A percentile compares a stretch with the other conserved stretches of the same genome.
phyloP scores from a whole-genome alignment of 2,329 filamentous ascomycete genomes.

The Exserohilum turcica region DNA sequence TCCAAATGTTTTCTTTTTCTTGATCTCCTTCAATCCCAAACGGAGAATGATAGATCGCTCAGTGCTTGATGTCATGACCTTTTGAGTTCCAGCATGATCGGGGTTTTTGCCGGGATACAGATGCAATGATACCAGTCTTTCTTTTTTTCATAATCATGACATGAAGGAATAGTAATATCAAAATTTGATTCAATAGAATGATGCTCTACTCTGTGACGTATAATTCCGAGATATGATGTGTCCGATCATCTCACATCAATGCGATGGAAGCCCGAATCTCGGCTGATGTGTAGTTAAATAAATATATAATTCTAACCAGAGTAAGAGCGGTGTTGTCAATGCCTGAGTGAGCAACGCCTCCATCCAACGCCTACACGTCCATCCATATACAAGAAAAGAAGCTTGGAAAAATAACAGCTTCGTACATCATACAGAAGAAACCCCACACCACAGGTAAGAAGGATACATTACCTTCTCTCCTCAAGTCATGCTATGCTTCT shows the following conservation, averaged over 20 bases:
- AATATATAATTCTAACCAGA: no score
- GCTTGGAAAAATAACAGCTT: no score
- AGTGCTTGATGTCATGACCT: neutral
- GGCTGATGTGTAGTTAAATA: no score
- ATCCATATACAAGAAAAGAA: no score
- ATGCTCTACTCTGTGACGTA: no score
- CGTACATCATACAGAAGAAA: neutral
- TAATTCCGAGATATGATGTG: no score
- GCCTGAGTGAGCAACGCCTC: no score
- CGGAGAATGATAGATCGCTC: neutral
- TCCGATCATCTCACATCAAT: no score
- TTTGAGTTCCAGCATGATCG: neutral
- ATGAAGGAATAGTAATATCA: neutral
- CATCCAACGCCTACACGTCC: no score
- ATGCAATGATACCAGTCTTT: constrained; percentile 8
- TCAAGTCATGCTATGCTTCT: neutral
- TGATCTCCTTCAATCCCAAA: neutral
- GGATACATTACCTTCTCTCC: neutral
- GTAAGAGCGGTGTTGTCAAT: no score
- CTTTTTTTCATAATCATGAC: neutral
- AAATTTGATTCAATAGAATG: no score
- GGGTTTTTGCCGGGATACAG: neutral
- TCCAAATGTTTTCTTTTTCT: neutral
- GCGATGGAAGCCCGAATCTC: no score
- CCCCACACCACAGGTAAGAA: neutral